phyloP scores from a whole-genome alignment of 1,284 basidiomycete genomes.

The Neonothopanus nambi region DNA sequence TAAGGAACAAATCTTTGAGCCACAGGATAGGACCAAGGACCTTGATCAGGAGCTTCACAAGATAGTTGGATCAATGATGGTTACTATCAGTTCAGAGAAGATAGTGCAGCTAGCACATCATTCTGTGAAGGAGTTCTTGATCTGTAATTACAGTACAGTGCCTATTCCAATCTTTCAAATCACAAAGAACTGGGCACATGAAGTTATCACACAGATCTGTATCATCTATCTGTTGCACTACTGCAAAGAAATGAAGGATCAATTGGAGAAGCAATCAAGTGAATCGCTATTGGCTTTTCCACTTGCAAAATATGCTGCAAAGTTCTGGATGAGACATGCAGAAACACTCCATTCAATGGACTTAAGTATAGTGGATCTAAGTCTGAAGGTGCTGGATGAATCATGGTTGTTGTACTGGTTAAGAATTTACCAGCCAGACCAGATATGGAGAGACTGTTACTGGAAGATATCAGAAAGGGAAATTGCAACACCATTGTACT shows the following conservation, averaged over 20 bases:
- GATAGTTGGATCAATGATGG: neutral
- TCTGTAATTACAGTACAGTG: neutral
- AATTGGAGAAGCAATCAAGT: too few species aligned
- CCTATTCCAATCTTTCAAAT: neutral
- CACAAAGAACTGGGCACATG: neutral
- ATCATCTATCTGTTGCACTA: slow-evolving; percentile 1
- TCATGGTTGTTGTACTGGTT: too few species aligned
- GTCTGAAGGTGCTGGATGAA: too few species aligned
- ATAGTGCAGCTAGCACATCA: slow-evolving; percentile 5
- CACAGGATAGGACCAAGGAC: neutral
- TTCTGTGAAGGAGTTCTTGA: slow-evolving; percentile 10
- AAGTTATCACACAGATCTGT: neutral
- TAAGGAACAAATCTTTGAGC: neutral
- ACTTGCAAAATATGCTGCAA: neutral
- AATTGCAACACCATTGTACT: neutral
- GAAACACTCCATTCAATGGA: too few species aligned
- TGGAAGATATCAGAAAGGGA: neutral
- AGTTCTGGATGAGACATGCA: too few species aligned
- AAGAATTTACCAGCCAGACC: neutral
- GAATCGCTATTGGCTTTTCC: too few species aligned
- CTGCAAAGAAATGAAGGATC: neutral
- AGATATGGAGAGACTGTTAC: neutral
- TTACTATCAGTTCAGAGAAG: neutral
- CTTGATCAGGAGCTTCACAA: neutral
- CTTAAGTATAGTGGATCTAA: too few species aligned